Evolutionary conservation across 2,329 filamentous ascomycete genomes (phyloP).

Genomic region (Neonectria punicea): DNA sequence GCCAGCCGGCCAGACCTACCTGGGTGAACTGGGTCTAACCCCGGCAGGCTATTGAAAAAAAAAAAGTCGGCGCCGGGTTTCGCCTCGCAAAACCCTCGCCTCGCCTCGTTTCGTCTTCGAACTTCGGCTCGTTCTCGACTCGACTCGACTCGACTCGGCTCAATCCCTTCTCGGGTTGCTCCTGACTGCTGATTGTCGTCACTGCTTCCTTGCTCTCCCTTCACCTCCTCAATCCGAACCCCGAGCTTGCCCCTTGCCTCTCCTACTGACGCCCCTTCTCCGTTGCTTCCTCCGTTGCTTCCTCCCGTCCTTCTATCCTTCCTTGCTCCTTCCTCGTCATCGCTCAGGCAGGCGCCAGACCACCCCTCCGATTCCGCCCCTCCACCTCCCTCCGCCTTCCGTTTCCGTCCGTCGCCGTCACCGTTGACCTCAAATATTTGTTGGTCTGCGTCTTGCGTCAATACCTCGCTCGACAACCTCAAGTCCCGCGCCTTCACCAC

Average conservation of each 20-base stretch:
- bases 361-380: constrained; percentile 43
- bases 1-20: background rate
- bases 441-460: constrained; percentile 25
- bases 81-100: constrained; percentile 33
- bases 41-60: constrained; percentile 38
- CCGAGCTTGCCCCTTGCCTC: background rate
- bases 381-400: constrained; percentile 38
- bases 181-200: constrained; percentile 13
- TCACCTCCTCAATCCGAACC: background rate
- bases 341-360: constrained; percentile 10
- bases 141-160: constrained; percentile 28
- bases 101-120: constrained; percentile 27
- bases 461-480: constrained; percentile 16
- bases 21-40: constrained; percentile 15
- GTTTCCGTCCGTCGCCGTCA: constrained; percentile 41
- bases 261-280: constrained; percentile 14
- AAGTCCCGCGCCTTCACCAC: constrained; percentile 25
- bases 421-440: constrained; percentile 40
- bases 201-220: background rate
- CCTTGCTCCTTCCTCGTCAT: constrained; percentile 27
- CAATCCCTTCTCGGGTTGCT: constrained; percentile 29
- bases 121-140: constrained; percentile 31
- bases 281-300: constrained; percentile 24
- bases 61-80: constrained; percentile 34
- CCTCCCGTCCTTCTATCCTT: constrained; percentile 24